Conservation (phyloP, 306 rosid species). For the Cicer judaicum region DNA sequence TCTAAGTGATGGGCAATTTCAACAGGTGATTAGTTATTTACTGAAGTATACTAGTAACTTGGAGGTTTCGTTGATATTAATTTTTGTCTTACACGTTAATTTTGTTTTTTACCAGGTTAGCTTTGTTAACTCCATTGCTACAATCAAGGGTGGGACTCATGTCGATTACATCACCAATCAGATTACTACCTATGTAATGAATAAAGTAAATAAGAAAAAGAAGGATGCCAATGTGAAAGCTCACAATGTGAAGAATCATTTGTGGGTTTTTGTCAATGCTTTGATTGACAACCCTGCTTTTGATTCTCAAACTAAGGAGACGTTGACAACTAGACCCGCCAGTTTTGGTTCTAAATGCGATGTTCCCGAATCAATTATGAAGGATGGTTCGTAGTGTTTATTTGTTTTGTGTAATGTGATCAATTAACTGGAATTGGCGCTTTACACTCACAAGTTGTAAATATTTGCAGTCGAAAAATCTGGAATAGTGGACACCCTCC, state of each 20-base stretch:
- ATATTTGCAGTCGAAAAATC: constrained; percentile 73
- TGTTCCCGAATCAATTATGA: constrained; percentile 73
- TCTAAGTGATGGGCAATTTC: constrained; percentile 93
- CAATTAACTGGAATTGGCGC: background rate
- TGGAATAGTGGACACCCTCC: constrained; percentile 85
- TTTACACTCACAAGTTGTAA: constrained; percentile 16
- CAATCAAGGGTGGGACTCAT: constrained; percentile 97
- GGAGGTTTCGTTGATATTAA: constrained; percentile 5
- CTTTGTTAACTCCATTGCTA: constrained; percentile 83
- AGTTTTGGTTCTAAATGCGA: constrained; percentile 93
- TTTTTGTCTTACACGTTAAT: background rate
- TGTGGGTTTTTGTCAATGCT: constrained; percentile 95
- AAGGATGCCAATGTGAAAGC: constrained; percentile 93
- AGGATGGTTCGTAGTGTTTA: constrained; percentile 63
- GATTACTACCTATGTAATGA: constrained; percentile 78
- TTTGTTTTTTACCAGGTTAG: constrained; percentile 68
- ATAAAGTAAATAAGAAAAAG: constrained; percentile 83
- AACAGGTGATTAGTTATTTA: constrained; percentile 63
- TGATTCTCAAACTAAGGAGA: constrained; percentile 97
- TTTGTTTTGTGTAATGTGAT: background rate
- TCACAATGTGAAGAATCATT: constrained; percentile 84
- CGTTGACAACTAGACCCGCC: constrained; percentile 77
- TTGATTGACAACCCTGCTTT: constrained; percentile 97
- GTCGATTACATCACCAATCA: constrained; percentile 85
- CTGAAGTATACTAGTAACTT: constrained; percentile 15